A percentile compares a stretch with the other conserved stretches of the same genome.
Conservation (phyloP, 345 rosid genomes). For the Physaria fendleri region DNA sequence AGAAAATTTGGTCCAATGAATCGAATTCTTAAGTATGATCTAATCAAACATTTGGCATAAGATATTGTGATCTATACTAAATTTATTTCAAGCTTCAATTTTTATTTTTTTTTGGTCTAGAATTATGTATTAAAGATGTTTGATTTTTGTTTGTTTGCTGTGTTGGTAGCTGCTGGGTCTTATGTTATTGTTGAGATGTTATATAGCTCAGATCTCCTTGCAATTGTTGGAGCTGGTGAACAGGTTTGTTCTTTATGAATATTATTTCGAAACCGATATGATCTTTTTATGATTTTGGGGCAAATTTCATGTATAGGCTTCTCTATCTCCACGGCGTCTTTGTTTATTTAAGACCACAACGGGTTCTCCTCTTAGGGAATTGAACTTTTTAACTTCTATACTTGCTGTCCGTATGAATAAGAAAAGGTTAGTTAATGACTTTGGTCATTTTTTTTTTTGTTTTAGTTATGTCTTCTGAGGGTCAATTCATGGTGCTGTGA, state of each 20-base stretch:
- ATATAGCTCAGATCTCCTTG: slow-evolving; percentile 80
- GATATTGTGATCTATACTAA: neutral
- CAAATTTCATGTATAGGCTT: slow-evolving; percentile 42
- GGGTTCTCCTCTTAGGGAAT: slow-evolving; percentile 58
- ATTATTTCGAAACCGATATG: neutral
- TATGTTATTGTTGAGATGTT: slow-evolving; percentile 83
- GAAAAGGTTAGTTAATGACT: slow-evolving; percentile 40
- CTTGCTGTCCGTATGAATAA: slow-evolving; percentile 75
- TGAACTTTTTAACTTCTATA: slow-evolving; percentile 75
- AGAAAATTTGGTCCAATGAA: neutral
- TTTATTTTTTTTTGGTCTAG: neutral
- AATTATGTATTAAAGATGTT: slow-evolving; percentile 15
- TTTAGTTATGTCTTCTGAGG: neutral
- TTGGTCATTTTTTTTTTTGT: neutral
- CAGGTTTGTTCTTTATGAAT: slow-evolving; percentile 43
- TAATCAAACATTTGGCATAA: neutral
- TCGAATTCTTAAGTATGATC: neutral
- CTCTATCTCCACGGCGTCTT: slow-evolving; percentile 74
- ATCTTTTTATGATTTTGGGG: slow-evolving; percentile 10
- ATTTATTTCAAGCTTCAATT: neutral
- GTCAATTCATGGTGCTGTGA: slow-evolving; percentile 11
- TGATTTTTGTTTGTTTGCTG: slow-evolving; percentile 13
- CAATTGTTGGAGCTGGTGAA: slow-evolving; percentile 95
- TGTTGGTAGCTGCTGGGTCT: slow-evolving; percentile 60
- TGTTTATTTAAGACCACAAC: slow-evolving; percentile 69